These are phyloP conservation scores for Exophiala oligosperma DNA, from an alignment of 2,329 filamentous ascomycete species.

Conservation along the genomic window DNA sequence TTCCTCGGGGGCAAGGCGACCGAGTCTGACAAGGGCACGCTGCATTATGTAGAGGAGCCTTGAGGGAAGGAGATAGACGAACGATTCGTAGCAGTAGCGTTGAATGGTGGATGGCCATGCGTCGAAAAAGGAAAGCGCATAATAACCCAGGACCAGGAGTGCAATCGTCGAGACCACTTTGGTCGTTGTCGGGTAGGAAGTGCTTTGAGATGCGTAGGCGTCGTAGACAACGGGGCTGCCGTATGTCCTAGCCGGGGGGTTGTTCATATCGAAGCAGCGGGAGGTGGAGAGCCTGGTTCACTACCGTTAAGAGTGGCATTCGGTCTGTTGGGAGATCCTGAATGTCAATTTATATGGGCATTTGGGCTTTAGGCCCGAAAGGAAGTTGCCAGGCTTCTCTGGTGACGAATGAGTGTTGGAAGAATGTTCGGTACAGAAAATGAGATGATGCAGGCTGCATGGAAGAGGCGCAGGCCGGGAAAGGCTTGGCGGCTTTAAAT, in stretches of 20 bases:
- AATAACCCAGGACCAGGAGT: conserved; percentile 32
- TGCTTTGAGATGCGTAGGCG: conserved; percentile 1
- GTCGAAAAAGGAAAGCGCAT: conserved; percentile 42
- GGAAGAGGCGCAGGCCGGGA: background rate
- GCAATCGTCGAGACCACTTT: conserved; percentile 24
- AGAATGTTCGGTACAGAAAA: background rate
- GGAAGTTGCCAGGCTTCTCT: conserved; percentile 2
- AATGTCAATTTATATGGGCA: background rate
- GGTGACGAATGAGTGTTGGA: conserved; percentile 10
- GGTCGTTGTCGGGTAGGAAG: conserved; percentile 15
- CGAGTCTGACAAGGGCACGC: conserved; percentile 46
- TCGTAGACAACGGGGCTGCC: conserved; percentile 16
- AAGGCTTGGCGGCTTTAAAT: conserved; percentile 1
- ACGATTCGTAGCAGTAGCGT: conserved; percentile 37
- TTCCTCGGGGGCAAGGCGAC: conserved; percentile 41
- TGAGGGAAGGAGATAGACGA: conserved; percentile 42
- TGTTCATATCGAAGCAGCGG: conserved; percentile 25
- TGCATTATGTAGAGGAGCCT: conserved; percentile 47
- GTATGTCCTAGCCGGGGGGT: conserved; percentile 24
- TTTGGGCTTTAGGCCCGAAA: background rate
- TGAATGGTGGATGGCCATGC: conserved; percentile 28
- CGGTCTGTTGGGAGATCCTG: conserved; percentile 4
- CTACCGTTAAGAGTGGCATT: conserved; percentile 9
- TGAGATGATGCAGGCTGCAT: background rate
- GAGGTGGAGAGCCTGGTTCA: background rate